Evolutionary conservation across 768 basidiomycete genomes (phyloP), one percentile per base, ranked within the genome.

Genomic region (Epithele typhae): DNA sequence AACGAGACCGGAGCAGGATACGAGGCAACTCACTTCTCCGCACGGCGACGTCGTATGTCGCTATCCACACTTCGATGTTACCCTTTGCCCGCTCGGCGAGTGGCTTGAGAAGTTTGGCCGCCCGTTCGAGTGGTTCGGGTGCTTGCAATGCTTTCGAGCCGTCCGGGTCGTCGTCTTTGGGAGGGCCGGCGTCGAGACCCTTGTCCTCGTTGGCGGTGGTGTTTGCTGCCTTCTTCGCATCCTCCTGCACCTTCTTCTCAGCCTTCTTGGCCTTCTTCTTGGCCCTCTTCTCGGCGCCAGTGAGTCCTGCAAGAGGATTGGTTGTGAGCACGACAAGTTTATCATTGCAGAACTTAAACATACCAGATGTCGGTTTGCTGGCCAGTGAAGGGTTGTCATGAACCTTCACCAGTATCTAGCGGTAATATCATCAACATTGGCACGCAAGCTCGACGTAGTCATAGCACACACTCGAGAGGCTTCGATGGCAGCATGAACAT

Each of bases 261-360:
- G 84, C 77, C 63, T 89, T 92, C 67, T 90, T 92, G 11, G 87
- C 88, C 64, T 87, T 92, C 66, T 89, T 90, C 62, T 83, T 83
- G 0, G 86, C 86, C 61, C 90, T 89, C 64, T 88, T 89, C 65
- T 82, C 84, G 4, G 77, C 77, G 21, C 78, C 82, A 3, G 79
- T 73, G 18, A 80, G 63, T 25, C 66, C 64, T 17, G 56, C 75
- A 79, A n/a, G n/a, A n/a, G n/a, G n/a, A n/a, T n/a, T n/a, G n/a
- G n/a, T n/a, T n/a, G n/a, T n/a, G n/a, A n/a, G n/a, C n/a, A n/a
- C n/a, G n/a, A n/a, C n/a, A n/a, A n/a, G n/a, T n/a, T n/a, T n/a
- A n/a, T n/a, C n/a, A n/a, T n/a, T n/a, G n/a, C n/a, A n/a, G n/a
- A n/a, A n/a, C n/a, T n/a, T n/a, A n/a, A n/a, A n/a, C n/a, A n/a